Conservation (phyloP, 768 basidiomycete genomes). For the Udeniomyces megalosporus region DNA sequence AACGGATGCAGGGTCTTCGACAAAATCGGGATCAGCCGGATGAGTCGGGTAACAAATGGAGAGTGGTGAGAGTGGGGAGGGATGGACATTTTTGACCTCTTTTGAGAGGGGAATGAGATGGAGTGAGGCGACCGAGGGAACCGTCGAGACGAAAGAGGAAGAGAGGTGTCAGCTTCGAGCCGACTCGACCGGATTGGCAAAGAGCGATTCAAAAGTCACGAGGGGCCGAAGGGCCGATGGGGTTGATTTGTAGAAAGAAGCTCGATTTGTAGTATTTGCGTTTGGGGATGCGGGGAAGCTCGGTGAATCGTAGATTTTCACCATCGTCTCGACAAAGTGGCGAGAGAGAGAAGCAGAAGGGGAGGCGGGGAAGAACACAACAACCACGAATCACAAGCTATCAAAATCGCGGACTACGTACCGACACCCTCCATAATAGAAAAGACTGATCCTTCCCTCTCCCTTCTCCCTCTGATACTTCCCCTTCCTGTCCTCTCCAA, state of each 20-base stretch:
- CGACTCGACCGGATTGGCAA: too few relatives aligned
- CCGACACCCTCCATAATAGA: slow-evolving; percentile 3
- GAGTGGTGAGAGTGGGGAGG: slow-evolving; percentile 15
- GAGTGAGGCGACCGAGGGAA: neutral
- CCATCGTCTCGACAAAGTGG: too few relatives aligned
- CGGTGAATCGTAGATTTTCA: too few relatives aligned
- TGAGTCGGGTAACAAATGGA: slow-evolving; percentile 18
- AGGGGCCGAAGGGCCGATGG: too few relatives aligned
- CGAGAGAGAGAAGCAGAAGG: too few relatives aligned
- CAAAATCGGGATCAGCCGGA: neutral
- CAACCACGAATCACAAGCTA: slow-evolving; percentile 1
- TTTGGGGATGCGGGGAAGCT: too few relatives aligned
- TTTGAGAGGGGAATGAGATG: slow-evolving; percentile 3
- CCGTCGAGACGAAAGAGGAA: neutral
- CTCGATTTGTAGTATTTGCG: too few relatives aligned
- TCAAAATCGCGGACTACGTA: neutral
- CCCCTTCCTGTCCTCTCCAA: too few relatives aligned
- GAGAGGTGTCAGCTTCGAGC: too few relatives aligned
- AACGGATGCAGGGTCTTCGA: neutral
- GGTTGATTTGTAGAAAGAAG: too few relatives aligned
- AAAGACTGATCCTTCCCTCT: neutral
- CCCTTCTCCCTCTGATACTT: too few relatives aligned
- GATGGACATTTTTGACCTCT: slow-evolving; percentile 11
- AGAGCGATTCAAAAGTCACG: too few relatives aligned
- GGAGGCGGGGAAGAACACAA: slow-evolving; percentile 11